Percentiles rank a stretch among this genome's conserved stretches.
Conservation (phyloP, 2,329 filamentous ascomycete species). For the Alternaria solani region DNA sequence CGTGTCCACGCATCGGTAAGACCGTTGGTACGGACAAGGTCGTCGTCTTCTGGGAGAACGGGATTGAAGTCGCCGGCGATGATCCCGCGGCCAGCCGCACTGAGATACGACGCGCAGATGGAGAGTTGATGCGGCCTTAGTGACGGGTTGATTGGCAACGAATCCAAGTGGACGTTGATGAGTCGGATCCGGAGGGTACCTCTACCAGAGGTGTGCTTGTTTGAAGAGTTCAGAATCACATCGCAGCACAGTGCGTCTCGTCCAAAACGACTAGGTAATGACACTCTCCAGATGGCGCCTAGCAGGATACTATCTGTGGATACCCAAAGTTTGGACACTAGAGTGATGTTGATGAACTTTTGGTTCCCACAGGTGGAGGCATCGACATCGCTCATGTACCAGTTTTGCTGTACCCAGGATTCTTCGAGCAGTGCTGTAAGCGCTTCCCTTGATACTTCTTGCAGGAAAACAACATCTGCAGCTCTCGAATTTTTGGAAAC, state of each 20-base stretch:
- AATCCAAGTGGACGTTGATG: constrained; percentile 11
- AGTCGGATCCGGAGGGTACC: neutral
- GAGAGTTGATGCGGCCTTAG: constrained; percentile 8
- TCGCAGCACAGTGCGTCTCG: constrained; percentile 13
- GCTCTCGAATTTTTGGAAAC: neutral
- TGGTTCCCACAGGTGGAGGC: neutral
- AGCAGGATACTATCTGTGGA: neutral
- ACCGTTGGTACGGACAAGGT: neutral
- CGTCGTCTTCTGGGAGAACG: constrained; percentile 9
- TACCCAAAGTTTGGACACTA: constrained; percentile 1
- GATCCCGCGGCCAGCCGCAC: constrained; percentile 2
- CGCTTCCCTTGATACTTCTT: constrained; percentile 5
- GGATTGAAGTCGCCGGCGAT: constrained; percentile 13
- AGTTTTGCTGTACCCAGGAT: constrained; percentile 3
- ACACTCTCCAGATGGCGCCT: constrained; percentile 4
- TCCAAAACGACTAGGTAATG: constrained; percentile 10
- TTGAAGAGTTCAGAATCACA: constrained; percentile 1
- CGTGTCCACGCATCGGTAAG: constrained; percentile 8
- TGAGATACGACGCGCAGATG: neutral
- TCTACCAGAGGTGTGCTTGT: neutral
- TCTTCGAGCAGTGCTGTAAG: constrained; percentile 5
- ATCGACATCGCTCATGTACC: constrained; percentile 5
- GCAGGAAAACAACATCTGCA: constrained; percentile 8
- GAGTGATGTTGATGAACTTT: constrained; percentile 7
- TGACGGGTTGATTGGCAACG: constrained; percentile 9